A percentile compares a stretch with the other conserved stretches of the same genome.
Conservation (phyloP, 2,329 filamentous ascomycete genomes). For the Phyllosticta citribraziliensis region DNA sequence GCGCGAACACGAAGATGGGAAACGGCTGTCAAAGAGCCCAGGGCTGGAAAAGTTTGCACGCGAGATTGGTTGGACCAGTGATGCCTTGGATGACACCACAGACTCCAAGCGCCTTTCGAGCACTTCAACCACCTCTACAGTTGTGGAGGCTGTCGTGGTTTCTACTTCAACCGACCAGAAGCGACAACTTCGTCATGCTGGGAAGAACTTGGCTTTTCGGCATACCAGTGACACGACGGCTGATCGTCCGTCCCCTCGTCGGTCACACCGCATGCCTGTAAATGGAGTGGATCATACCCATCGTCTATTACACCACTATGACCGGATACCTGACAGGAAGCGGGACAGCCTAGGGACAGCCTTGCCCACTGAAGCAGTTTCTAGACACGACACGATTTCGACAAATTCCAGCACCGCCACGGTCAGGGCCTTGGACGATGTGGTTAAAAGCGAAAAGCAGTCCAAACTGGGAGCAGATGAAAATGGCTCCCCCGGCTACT, state of each 20-base stretch:
- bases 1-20: no score
- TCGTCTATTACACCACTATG: constrained; percentile 41
- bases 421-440: background rate
- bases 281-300: constrained; percentile 35
- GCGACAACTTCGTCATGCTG: constrained; percentile 43
- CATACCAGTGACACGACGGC: constrained; percentile 27
- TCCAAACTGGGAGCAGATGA: background rate
- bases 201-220: constrained; percentile 43
- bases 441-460: constrained; percentile 6
- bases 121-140: constrained; percentile 43
- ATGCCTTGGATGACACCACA: constrained; percentile 19
- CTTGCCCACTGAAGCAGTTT: background rate
- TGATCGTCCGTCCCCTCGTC: constrained; percentile 32
- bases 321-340: constrained; percentile 37
- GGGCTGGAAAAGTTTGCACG: constrained; percentile 40
- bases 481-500: background rate
- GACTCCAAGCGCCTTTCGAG: constrained; percentile 38
- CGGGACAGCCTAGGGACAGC: constrained; percentile 22
- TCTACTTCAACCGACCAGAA: constrained; percentile 37
- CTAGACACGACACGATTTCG: constrained; percentile 3
- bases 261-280: constrained; percentile 36
- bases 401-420: background rate
- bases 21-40: constrained; percentile 19
- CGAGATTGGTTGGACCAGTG: constrained; percentile 41
- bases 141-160: constrained; percentile 47